These are phyloP conservation scores for Hansenula lynferdii DNA, from an alignment of 1,139 yeast genomes.

Conservation along the genomic window DNA sequence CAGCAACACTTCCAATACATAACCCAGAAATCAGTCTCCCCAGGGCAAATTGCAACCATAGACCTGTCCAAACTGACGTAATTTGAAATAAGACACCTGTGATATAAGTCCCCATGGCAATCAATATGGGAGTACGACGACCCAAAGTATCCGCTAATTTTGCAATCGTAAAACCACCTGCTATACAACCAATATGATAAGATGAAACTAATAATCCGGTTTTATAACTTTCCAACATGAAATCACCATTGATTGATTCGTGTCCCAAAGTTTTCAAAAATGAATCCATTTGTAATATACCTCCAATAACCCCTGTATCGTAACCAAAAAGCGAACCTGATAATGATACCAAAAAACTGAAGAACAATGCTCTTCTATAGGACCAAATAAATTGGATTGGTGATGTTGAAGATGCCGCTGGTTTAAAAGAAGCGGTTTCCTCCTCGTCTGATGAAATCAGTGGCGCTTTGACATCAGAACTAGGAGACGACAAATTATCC, in stretches of 20 bases:
- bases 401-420: background rate
- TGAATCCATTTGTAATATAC: slow-evolving; percentile 43
- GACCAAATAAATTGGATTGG: background rate
- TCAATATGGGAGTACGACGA: slow-evolving; percentile 19
- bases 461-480: background rate
- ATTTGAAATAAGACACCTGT: slow-evolving; percentile 50
- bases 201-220: slow-evolving; percentile 47
- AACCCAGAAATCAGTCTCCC: slow-evolving; percentile 48
- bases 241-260: too few relatives aligned
- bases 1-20: slow-evolving; percentile 63
- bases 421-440: background rate
- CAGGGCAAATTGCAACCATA: slow-evolving; percentile 39
- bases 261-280: slow-evolving; percentile 33
- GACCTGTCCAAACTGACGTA: slow-evolving; percentile 30
- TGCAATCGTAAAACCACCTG: slow-evolving; percentile 53
- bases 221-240: slow-evolving; percentile 1
- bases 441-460: too few relatives aligned
- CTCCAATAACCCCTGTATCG: slow-evolving; percentile 52
- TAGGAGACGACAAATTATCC: background rate
- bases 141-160: slow-evolving; percentile 34
- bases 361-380: slow-evolving; percentile 20
- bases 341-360: slow-evolving; percentile 28
- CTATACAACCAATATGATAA: slow-evolving; percentile 59
- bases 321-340: slow-evolving; percentile 52
- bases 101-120: slow-evolving; percentile 41